Conservation (phyloP, 1,139 yeast genomes). For the Zygoascus sp. region DNA sequence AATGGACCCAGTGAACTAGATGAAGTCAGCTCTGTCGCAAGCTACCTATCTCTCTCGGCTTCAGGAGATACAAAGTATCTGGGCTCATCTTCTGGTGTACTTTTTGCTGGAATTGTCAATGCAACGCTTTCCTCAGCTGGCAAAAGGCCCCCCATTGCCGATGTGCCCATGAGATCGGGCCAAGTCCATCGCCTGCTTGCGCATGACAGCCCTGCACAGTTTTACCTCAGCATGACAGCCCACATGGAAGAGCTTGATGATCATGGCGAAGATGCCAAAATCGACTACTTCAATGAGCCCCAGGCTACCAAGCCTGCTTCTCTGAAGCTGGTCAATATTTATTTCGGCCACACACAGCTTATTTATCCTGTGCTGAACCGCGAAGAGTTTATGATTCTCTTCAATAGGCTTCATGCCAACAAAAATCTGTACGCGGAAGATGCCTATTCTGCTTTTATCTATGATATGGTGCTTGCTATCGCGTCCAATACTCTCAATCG, state of each 20-base stretch:
- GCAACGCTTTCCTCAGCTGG: conserved; percentile 8
- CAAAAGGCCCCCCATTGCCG: conserved; percentile 1
- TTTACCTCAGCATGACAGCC: conserved; percentile 1
- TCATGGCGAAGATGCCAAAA: not conserved
- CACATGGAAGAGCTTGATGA: not conserved
- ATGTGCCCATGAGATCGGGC: not conserved
- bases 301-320: not conserved
- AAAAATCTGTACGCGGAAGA: not conserved
- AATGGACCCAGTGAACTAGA: not conserved
- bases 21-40: conserved; percentile 11
- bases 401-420: not conserved
- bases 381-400: conserved; percentile 1
- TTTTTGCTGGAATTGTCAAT: conserved; percentile 9
- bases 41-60: conserved; percentile 11
- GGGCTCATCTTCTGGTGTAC: conserved; percentile 12
- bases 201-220: conserved; percentile 7
- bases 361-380: conserved; percentile 3
- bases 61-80: conserved; percentile 13
- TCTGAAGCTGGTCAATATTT: conserved; percentile 1
- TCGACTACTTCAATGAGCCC: conserved; percentile 1
- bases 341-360: conserved; percentile 7
- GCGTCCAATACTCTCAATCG: conserved; percentile 6
- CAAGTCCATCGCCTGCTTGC: conserved; percentile 4
- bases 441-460: conserved; percentile 1
- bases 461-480: conserved; percentile 11